Conservation (phyloP, 129 eudicot species). For the Deinandra increscens region DNA sequence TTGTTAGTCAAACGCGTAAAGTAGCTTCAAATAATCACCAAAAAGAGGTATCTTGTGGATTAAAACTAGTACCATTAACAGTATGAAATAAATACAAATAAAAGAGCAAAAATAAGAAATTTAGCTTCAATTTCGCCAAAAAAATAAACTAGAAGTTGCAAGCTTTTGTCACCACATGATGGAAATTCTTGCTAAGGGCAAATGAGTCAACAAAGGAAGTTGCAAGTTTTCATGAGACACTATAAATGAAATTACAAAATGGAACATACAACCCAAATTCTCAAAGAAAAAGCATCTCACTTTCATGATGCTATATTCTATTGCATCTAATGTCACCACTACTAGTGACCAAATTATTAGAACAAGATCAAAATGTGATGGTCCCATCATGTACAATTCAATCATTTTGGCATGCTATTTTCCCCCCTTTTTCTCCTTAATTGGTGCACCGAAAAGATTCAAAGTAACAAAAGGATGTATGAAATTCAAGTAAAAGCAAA, state of each 20-base stretch:
- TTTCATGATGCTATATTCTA: constrained; percentile 28
- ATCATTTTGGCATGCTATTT: constrained; percentile 42
- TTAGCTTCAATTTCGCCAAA: constrained; percentile 6
- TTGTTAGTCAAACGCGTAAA: background rate
- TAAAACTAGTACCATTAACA: constrained; percentile 11
- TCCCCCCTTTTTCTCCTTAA: constrained; percentile 24
- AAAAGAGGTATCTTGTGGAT: constrained; percentile 15
- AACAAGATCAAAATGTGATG: constrained; percentile 30
- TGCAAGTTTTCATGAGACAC: background rate
- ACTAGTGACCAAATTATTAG: constrained; percentile 26
- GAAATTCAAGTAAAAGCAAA: constrained; percentile 23
- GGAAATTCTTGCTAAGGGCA: constrained; percentile 1
- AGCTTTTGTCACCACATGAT: background rate
- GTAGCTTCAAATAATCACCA: background rate
- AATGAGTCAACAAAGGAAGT: constrained; percentile 6
- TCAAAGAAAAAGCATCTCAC: constrained; percentile 26
- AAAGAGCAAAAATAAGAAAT: constrained; percentile 14
- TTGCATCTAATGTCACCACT: constrained; percentile 38
- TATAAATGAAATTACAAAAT: background rate
- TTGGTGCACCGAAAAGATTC: constrained; percentile 33
- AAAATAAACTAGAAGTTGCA: background rate
- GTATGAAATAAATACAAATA: background rate
- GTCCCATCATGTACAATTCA: constrained; percentile 41
- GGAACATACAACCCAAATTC: constrained; percentile 21
- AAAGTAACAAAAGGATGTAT: constrained; percentile 23